phyloP scores from a whole-genome alignment of 495 filamentous ascomycete species.

The Lepraria neglecta region DNA sequence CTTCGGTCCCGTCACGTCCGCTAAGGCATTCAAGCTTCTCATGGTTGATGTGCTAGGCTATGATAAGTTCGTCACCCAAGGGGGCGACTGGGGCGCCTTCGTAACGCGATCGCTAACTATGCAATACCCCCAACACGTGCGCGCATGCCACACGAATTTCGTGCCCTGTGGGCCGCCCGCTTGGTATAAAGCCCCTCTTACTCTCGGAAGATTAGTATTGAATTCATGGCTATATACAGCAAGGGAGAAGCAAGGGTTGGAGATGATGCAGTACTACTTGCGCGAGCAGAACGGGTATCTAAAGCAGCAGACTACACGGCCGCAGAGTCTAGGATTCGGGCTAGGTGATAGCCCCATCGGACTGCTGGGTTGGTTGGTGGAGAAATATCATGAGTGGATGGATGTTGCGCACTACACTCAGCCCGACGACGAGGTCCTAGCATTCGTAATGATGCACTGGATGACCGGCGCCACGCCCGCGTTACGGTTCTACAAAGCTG shows the following conservation, averaged over 20 bases:
- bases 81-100: constrained; percentile 34
- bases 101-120: constrained; percentile 34
- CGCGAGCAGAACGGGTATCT: constrained; percentile 27
- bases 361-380: constrained; percentile 35
- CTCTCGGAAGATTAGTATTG: constrained; percentile 18
- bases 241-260: constrained; percentile 22
- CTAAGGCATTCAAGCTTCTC: constrained; percentile 26
- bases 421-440: constrained; percentile 29
- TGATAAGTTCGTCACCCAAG: constrained; percentile 34
- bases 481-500: constrained; percentile 30
- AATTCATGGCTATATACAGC: constrained; percentile 18
- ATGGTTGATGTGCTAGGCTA: constrained; percentile 35
- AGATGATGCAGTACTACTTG: constrained; percentile 23
- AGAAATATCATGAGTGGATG: constrained; percentile 33
- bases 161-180: constrained; percentile 26
- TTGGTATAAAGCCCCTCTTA: constrained; percentile 20
- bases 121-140: constrained; percentile 37
- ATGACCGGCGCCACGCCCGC: constrained; percentile 30
- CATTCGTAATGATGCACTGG: constrained; percentile 34
- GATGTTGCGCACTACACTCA: constrained; percentile 18
- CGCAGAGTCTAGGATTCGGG: constrained; percentile 37
- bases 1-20: constrained; percentile 28
- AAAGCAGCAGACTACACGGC: constrained; percentile 27
- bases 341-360: constrained; percentile 38
- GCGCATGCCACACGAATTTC: constrained; percentile 32